Evolutionary conservation across 78 protist species (phyloP).

Genomic region (Polysphondylium violaceum): DNA sequence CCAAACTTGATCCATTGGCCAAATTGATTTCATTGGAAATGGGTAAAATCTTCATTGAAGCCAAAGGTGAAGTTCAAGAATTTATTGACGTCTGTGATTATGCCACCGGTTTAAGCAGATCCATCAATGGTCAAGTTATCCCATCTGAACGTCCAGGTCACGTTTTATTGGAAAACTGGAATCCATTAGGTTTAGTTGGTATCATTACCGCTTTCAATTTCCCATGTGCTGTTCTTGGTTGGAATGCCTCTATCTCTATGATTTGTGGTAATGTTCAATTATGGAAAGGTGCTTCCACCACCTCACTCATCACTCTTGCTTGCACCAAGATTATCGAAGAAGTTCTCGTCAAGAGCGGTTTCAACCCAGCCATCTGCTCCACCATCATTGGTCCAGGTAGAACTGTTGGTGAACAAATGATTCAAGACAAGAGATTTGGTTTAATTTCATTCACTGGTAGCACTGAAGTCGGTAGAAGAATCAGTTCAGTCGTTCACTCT

Average conservation of each 20-base stretch:
- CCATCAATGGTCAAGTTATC: conserved; percentile 88
- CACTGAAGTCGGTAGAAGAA: conserved; percentile 87
- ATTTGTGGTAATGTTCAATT: conserved; percentile 87
- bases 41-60: conserved; percentile 95
- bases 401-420: conserved; percentile 89
- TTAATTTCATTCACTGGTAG: conserved; percentile 95
- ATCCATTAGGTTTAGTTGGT: conserved; percentile 95
- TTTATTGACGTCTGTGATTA: conserved; percentile 93
- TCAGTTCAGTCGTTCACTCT: conserved; percentile 68
- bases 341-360: conserved; percentile 84
- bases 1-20: conserved; percentile 83
- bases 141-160: conserved; percentile 94
- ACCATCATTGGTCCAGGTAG: conserved; percentile 87
- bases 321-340: conserved; percentile 83
- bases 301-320: conserved; percentile 86
- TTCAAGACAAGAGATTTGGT: conserved; percentile 80
- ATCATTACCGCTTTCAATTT: conserved; percentile 96
- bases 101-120: conserved; percentile 91
- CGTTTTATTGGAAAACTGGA: conserved; percentile 91
- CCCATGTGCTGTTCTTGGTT: conserved; percentile 95
- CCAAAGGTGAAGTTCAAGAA: conserved; percentile 96
- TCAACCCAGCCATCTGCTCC: conserved; percentile 82
- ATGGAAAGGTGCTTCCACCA: conserved; percentile 94
- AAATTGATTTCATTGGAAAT: conserved; percentile 91
- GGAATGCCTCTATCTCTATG: conserved; percentile 92